Conservation (phyloP, 192 early-diverging fungal genomes). For the Rhizophagus clarus region DNA sequence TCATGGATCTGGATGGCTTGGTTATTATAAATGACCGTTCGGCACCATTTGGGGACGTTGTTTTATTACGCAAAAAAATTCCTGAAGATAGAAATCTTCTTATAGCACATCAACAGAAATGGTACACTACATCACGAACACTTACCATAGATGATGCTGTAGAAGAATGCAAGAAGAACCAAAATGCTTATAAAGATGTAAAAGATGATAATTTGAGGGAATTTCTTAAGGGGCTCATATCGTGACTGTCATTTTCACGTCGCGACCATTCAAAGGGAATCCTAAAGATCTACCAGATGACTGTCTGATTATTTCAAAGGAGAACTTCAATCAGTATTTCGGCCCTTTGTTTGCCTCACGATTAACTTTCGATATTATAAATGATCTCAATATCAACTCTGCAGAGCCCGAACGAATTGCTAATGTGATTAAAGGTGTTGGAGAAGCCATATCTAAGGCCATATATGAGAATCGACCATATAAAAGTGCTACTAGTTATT, state of each 20-base stretch:
- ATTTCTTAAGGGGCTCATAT: not conserved
- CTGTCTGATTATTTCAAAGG: not conserved
- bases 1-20: too few relatives aligned
- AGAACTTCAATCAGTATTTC: not conserved
- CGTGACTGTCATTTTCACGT: not conserved
- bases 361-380: not conserved
- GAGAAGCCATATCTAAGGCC: not conserved
- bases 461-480: not conserved
- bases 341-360: not conserved
- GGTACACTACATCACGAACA: too few relatives aligned
- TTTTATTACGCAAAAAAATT: too few relatives aligned
- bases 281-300: not conserved
- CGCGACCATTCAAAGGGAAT: not conserved
- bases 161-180: too few relatives aligned
- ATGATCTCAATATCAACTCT: not conserved
- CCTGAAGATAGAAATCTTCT: too few relatives aligned
- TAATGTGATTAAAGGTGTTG: not conserved
- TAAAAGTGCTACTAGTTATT: not conserved
- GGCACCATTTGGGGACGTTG: too few relatives aligned
- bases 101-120: too few relatives aligned
- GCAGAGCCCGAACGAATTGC: not conserved
- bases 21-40: too few relatives aligned
- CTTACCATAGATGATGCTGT: too few relatives aligned
- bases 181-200: too few relatives aligned
- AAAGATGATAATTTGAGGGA: not conserved